Percentiles rank a stretch among this genome's conserved stretches.
Evolutionary conservation across 495 filamentous ascomycete genomes (phyloP).

Genomic region (Penicillium soppii): DNA sequence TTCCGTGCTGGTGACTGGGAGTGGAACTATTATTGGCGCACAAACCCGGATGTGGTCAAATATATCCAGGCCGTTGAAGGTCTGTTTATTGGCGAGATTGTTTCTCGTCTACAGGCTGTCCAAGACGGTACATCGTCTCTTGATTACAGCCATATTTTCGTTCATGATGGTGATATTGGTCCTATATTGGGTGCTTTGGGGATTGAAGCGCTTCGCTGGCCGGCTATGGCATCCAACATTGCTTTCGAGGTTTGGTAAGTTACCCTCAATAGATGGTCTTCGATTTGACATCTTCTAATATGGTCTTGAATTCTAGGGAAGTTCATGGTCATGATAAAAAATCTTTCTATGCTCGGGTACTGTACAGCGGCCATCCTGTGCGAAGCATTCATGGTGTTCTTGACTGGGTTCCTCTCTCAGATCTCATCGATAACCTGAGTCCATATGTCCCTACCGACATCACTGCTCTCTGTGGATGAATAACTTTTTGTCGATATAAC

Average conservation of each 20-base stretch:
- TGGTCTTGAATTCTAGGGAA: constrained; percentile 7
- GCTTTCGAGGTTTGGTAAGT: constrained; percentile 32
- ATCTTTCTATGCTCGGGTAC: constrained; percentile 32
- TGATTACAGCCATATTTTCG: constrained; percentile 33
- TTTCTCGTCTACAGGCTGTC: constrained; percentile 34
- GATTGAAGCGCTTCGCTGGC: constrained; percentile 31
- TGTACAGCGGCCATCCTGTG: constrained; percentile 40
- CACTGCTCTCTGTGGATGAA: constrained; percentile 10
- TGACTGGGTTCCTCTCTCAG: constrained; percentile 35
- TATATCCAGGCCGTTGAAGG: constrained; percentile 44
- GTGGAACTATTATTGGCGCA: constrained; percentile 48
- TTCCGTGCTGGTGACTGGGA: constrained; percentile 49
- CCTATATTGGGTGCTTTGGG: constrained; percentile 28
- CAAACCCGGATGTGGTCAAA: constrained; percentile 31
- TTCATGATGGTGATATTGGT: constrained; percentile 33
- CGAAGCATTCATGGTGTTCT: constrained; percentile 32
- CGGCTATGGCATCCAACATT: constrained; percentile 31
- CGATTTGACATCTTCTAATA: not conserved
- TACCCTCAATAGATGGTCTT: constrained; percentile 39
- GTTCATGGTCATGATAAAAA: constrained; percentile 1
- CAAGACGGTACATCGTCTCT: constrained; percentile 16
- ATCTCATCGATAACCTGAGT: constrained; percentile 23
- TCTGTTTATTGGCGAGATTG: constrained; percentile 42
- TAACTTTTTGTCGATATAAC: not conserved
- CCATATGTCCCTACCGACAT: constrained; percentile 34